Evolutionary conservation across 148 eudicot species (phyloP).

Genomic region (Dysphania ambrosioides): DNA sequence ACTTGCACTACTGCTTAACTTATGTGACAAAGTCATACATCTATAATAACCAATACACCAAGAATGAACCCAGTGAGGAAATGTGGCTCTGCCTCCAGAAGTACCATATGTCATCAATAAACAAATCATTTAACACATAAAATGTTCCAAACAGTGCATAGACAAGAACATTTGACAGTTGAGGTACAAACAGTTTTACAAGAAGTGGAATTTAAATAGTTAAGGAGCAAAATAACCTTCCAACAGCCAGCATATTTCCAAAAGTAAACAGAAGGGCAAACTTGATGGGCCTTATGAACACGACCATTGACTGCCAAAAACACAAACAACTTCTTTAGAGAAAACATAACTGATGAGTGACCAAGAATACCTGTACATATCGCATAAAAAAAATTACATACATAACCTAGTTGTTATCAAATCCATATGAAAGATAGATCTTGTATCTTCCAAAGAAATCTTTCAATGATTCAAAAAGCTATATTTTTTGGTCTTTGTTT

Average conservation of each 20-base stretch:
- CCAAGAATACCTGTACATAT: not conserved
- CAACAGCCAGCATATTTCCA: slow-evolving; percentile 84
- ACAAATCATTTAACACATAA: not conserved
- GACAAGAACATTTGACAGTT: no score
- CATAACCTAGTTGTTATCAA: not conserved
- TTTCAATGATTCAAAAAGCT: not conserved
- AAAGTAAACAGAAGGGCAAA: slow-evolving; percentile 86
- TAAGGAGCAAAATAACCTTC: slow-evolving; percentile 54
- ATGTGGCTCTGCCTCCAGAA: not conserved
- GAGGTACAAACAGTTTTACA: not conserved
- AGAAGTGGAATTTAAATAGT: not conserved
- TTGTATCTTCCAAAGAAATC: not conserved
- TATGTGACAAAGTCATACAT: not conserved
- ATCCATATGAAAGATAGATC: not conserved
- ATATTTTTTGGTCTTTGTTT: not conserved
- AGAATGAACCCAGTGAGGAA: not conserved
- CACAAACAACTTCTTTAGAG: slow-evolving; percentile 11
- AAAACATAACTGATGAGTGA: not conserved
- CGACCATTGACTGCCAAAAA: slow-evolving; percentile 60
- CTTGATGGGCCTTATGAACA: slow-evolving; percentile 74
- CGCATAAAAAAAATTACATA: no score
- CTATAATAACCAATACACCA: not conserved
- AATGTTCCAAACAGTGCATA: not conserved
- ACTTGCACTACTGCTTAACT: not conserved
- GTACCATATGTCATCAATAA: not conserved